Base-by-base conservation (phyloP, 169 alveolate genomes). In the Cryptosporidium meleagridis region DNA sequence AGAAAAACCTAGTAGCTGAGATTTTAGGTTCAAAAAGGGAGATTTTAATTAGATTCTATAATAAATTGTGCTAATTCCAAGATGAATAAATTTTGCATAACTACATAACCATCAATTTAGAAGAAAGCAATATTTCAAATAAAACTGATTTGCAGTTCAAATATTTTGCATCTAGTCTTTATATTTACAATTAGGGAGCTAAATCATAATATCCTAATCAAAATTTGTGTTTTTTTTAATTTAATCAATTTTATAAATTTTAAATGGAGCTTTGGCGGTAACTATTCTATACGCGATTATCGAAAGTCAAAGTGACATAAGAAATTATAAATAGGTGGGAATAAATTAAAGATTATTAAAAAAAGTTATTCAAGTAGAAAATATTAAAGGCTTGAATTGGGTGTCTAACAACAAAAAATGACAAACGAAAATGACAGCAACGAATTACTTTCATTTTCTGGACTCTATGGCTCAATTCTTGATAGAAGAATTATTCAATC, bases 401-500 rank as follows among this genome's bases (percentile, higher is more conserved):
- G 3, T 44, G 12, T 44, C 9, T 70, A 29, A 26, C 3, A 37
- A 72, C 12, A 6, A 75, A 65, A 8, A 37, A 58, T 31, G 75
- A 33, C 12, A 9, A 41, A 1, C 23, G 65, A 80, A 18, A 23
- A 39, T 44, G 75, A 80, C 4, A 44, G 48, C 48, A 31, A 39
- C 8, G 26, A 80, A n/a, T 55, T 21, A 1, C n/a, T 12, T 53
- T 51, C 70, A 41, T 80, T 80, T 80, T 80, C 89, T 10, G 67
- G 29, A 29, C 61, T 80, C 18, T 62, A 65, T 59, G 89, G 75
- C 23, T 62, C 73, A n/a, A 58, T 80, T 23, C 35, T 80, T 23
- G 89, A 80, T 33, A 61, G 89, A 21, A 80, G 89, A 29, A 61
- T 80, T 6, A 55, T 80, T 37, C 89, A 80, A 62, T 59, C 89